Evolutionary conservation across 805 yeast genomes (phyloP), one percentile per base, ranked within the genome.

Genomic region (Metschnikowia arizonensis): DNA sequence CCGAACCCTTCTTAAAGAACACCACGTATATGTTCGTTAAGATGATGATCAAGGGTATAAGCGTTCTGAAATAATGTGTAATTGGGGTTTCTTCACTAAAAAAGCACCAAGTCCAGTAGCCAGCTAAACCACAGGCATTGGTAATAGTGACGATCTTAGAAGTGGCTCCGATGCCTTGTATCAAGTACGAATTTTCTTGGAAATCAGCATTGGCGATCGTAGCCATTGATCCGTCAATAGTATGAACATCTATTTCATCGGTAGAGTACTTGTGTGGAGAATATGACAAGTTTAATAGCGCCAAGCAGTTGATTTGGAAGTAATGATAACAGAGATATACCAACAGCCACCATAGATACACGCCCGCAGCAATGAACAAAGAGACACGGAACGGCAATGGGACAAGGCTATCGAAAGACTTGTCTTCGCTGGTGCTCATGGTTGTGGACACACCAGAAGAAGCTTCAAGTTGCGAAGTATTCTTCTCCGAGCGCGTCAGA

Each of bases 301-400:
- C 66, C 35, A 67, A 54, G 19, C 80, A 62, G 57, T 81, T 82
- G 41, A 81, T 66, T 19, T 65, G 62, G 44, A 56, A 53, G 25
- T 60, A 61, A 11, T 52, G 54, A 44, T 60, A 60, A 45, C 77
- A 68, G 18, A 71, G 54, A 45, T 60, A 55, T 32, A 79, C 63
- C 42, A 78, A 71, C 35, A 67, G 44, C 36, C 65, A 69, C 87
- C 87, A 83, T 19, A 81, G 57, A 61, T 77, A 69, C 4, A 74
- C 57, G 4, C 83, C 85, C 3, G 72, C 40, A 46, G 77, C 69
- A 2, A 81, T 50, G 14, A 81, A 62, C 3, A 77, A 53, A 12
- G 81, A 62, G 37, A 80, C 72, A 37, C 83, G 58, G 49, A 64
- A 68, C 9, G 74, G 73, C 19, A 68, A 54, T 12, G 76, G 75